Evolutionary conservation across 1,139 yeast species (phyloP), one percentile per base, ranked within the genome.

Genomic region (Debaryomyces fabryi): DNA sequence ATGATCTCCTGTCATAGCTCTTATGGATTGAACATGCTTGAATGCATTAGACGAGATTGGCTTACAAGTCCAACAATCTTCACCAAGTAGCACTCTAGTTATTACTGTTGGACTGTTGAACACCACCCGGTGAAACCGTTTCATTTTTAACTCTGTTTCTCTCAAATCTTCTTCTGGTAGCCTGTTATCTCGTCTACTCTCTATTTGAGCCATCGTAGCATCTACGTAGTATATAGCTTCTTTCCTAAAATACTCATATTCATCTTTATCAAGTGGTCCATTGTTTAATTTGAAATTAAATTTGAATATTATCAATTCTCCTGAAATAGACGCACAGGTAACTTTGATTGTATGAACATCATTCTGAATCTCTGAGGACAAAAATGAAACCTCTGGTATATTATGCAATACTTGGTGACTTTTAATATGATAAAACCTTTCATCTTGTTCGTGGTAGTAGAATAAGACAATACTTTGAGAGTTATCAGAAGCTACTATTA

Each of bases 401-500:
- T 86, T 85, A 56, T 83, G 86, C 9, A 74, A 59, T 13, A 85
- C 52, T 42, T 68, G 74, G 24, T 75, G 79, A 3, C 82, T 67
- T 29, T 65, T 66, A 1, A 66, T 63, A 43, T 67, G 71, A 49
- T 66, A 67, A 46, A 74, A 74, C 43, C 60, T 49, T 8, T 56
- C 52, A 47, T 68, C 74, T 2, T 15, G 44, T 3, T 50, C 52
- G 44, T 66, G 65, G 50, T 69, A 68, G 50, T 72, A 68, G 49
- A 79, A 71, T 3, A 83, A 51, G 0, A 79, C 68, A 1, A 82
- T 63, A 13, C 68, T 65, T 49, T 75, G 81, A 1, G 82, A 72
- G 59, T 86, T 86, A 55, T 85, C 90, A 0, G 89, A 79, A 0
- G 79, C 72, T 0, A 72, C 82, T 9, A 86, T 52, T 21, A 81